Evolutionary conservation across 2,329 filamentous ascomycete genomes (phyloP).

Genomic region (Thelonectria blattea): DNA sequence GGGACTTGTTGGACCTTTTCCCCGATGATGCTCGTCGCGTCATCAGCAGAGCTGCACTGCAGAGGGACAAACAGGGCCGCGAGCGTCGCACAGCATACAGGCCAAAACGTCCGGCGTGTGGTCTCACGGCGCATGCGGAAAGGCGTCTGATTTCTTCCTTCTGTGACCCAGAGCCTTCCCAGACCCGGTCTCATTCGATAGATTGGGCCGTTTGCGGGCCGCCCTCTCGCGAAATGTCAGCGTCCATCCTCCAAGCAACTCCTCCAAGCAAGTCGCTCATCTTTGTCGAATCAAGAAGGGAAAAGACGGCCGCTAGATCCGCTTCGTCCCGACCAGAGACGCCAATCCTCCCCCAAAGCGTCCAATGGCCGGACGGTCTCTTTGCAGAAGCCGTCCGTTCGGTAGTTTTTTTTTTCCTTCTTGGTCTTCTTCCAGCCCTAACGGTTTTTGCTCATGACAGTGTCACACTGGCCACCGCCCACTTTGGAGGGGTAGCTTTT

Average conservation of each 20-base stretch:
- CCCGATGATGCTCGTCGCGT: not conserved
- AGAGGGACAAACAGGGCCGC: not conserved
- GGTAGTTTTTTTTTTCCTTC: constrained; percentile 3
- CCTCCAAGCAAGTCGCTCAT: constrained; percentile 2
- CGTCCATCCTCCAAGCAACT: too few relatives aligned
- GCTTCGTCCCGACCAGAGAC: constrained; percentile 16
- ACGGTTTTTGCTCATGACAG: constrained; percentile 13
- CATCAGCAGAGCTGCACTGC: not conserved
- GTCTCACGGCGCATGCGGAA: constrained; percentile 2
- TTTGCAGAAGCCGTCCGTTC: constrained; percentile 9
- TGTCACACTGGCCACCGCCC: not conserved
- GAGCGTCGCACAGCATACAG: constrained; percentile 2
- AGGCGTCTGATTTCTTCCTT: not conserved
- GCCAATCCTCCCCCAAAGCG: not conserved
- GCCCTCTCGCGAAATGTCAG: constrained; percentile 4
- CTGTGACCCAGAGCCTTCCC: not conserved
- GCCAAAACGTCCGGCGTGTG: not conserved
- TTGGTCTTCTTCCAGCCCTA: constrained; percentile 15
- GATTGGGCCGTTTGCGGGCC: constrained; percentile 12
- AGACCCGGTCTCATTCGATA: constrained; percentile 17
- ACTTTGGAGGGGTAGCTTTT: not conserved
- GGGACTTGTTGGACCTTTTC: not conserved
- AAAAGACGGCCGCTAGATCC: constrained; percentile 13
- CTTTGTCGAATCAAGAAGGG: too few relatives aligned
- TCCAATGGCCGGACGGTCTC: constrained; percentile 2